These are phyloP conservation scores for Arxiozyma bovina DNA, from an alignment of 1,139 yeast genomes.

Conservation along the genomic window DNA sequence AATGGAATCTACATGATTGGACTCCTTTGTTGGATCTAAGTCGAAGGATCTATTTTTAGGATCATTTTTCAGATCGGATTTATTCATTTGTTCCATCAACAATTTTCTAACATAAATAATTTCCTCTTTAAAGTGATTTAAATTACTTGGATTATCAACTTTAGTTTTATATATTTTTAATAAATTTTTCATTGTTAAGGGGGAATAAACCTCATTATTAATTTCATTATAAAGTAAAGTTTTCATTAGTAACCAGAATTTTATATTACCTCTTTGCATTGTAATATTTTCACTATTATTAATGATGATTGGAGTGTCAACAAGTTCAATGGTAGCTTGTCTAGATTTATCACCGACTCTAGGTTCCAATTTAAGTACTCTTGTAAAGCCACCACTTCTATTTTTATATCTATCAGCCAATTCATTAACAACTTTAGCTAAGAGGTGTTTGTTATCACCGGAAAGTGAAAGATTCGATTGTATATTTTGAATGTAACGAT, in stretches of 20 bases:
- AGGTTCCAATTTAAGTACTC: slow-evolving; percentile 77
- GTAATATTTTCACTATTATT: slow-evolving; percentile 6
- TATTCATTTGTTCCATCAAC: not conserved
- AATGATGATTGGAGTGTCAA: slow-evolving; percentile 46
- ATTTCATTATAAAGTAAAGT: slow-evolving; percentile 20
- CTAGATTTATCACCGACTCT: slow-evolving; percentile 88
- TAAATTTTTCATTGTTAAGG: slow-evolving; percentile 21
- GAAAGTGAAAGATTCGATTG: slow-evolving; percentile 25
- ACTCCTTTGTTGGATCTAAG: not conserved
- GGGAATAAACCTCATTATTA: slow-evolving; percentile 9
- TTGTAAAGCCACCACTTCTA: slow-evolving; percentile 76
- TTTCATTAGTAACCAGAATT: slow-evolving; percentile 28
- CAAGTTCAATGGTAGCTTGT: slow-evolving; percentile 80
- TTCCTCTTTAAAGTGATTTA: slow-evolving; percentile 12
- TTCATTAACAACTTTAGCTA: slow-evolving; percentile 52
- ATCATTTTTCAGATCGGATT: not conserved
- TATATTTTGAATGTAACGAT: slow-evolving; percentile 13
- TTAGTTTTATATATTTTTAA: slow-evolving; percentile 20
- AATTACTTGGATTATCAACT: slow-evolving; percentile 12
- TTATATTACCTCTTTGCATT: slow-evolving; percentile 26
- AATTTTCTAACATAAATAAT: slow-evolving; percentile 1
- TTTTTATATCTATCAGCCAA: slow-evolving; percentile 53
- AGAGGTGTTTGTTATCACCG: slow-evolving; percentile 29
- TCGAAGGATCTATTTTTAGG: not conserved
- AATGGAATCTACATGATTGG: not conserved